Evolutionary conservation across 2,329 filamentous ascomycete genomes (phyloP).

Genomic region (Coniochaeta sp.): DNA sequence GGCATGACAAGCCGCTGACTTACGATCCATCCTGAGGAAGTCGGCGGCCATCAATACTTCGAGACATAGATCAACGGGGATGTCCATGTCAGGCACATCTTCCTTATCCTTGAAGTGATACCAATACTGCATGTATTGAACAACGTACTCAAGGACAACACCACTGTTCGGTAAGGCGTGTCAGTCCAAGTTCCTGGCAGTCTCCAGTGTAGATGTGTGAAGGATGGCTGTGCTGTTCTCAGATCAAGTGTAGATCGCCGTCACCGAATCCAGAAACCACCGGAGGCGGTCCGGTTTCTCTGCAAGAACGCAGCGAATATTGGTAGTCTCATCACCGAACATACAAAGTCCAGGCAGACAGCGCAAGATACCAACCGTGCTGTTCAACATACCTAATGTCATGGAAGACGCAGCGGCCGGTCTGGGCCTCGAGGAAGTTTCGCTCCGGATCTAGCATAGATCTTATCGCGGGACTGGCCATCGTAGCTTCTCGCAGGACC

Average conservation of each 20-base stretch:
- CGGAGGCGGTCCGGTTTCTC: slow-evolving; percentile 30
- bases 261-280: slow-evolving; percentile 37
- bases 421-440: slow-evolving; percentile 57
- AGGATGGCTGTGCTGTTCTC: slow-evolving; percentile 22
- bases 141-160: slow-evolving; percentile 70
- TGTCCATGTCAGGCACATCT: slow-evolving; percentile 74
- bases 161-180: slow-evolving; percentile 39
- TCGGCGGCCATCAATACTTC: slow-evolving; percentile 73
- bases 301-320: slow-evolving; percentile 35
- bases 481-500: slow-evolving; percentile 62
- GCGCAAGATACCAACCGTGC: neutral
- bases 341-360: neutral
- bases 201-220: neutral
- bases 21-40: slow-evolving; percentile 63
- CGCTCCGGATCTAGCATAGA: slow-evolving; percentile 65
- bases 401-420: slow-evolving; percentile 58
- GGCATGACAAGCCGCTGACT: slow-evolving; percentile 13
- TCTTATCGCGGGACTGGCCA: slow-evolving; percentile 64
- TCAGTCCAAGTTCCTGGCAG: neutral
- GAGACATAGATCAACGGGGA: slow-evolving; percentile 70
- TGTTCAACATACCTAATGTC: slow-evolving; percentile 61
- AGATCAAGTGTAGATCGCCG: slow-evolving; percentile 58
- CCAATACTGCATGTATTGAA: slow-evolving; percentile 79
- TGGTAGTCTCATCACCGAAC: slow-evolving; percentile 26
- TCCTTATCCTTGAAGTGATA: slow-evolving; percentile 63